These are phyloP conservation scores for Tuber brumale DNA, from an alignment of 495 filamentous ascomycete genomes.

Conservation along the genomic window DNA sequence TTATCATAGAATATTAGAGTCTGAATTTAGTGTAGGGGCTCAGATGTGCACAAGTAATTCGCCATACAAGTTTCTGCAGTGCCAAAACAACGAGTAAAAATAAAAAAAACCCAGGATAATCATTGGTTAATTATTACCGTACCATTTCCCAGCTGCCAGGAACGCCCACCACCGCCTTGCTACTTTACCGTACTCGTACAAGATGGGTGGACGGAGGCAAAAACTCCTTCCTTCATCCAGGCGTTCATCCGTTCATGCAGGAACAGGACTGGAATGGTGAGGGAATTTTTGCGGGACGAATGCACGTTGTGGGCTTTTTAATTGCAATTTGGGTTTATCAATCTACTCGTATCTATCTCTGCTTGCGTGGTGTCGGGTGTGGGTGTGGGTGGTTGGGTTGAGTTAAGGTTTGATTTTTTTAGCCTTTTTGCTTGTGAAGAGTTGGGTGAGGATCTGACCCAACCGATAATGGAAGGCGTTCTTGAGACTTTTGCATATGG, in stretches of 20 bases:
- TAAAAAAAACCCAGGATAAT: no score
- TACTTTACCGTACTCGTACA: no score
- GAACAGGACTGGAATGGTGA: constrained; percentile 8
- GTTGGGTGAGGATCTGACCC: not conserved
- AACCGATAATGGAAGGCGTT: not conserved
- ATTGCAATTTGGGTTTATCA: not conserved
- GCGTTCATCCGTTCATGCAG: not conserved
- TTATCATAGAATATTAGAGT: no score
- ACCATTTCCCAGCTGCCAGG: no score
- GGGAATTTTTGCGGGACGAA: constrained; percentile 25
- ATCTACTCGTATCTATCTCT: not conserved
- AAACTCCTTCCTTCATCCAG: not conserved
- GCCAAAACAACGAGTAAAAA: no score
- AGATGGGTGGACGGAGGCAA: no score
- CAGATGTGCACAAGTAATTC: no score
- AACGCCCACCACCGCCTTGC: no score
- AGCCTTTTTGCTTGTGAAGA: not conserved
- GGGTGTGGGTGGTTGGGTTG: no score
- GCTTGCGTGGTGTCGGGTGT: not conserved
- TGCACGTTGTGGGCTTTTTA: not conserved
- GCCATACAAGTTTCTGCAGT: no score
- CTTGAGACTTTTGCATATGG: not conserved
- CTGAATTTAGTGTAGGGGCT: no score
- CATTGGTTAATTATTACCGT: no score
- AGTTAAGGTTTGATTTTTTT: not conserved